Percentiles rank a stretch among this genome's conserved stretches.
phyloP scores from a whole-genome alignment of 495 filamentous ascomycete species.

The Aspergillus cavernicola region DNA sequence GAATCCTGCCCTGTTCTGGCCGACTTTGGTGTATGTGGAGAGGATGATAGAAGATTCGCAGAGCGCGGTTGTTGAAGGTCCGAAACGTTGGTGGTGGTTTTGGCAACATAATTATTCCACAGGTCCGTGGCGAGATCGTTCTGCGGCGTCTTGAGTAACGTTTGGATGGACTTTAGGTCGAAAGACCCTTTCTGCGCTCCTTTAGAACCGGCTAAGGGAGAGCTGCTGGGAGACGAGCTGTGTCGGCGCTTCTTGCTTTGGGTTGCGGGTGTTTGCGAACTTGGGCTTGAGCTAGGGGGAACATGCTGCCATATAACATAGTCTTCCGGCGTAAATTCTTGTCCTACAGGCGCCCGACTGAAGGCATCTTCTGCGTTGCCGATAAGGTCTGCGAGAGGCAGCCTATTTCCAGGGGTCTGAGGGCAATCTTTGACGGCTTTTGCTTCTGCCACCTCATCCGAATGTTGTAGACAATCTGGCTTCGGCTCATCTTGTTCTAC shows the following conservation, averaged over 20 bases:
- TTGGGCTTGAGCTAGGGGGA: slow-evolving; percentile 43
- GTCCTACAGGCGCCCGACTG: slow-evolving; percentile 29
- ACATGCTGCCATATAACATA: slow-evolving; percentile 68
- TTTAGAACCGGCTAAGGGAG: slow-evolving; percentile 54
- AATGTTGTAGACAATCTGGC: slow-evolving; percentile 19
- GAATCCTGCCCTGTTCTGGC: slow-evolving; percentile 42
- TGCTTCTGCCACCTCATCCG: slow-evolving; percentile 25
- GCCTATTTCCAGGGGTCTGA: slow-evolving; percentile 68
- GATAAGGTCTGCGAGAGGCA: slow-evolving; percentile 78
- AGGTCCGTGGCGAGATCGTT: slow-evolving; percentile 79
- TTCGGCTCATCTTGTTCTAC: slow-evolving; percentile 29
- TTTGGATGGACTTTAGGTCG: slow-evolving; percentile 50
- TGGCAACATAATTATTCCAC: slow-evolving; percentile 74
- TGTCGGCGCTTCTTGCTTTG: slow-evolving; percentile 66
- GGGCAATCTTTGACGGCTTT: slow-evolving; percentile 50
- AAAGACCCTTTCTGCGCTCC: slow-evolving; percentile 40
- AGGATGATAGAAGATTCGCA: slow-evolving; percentile 67
- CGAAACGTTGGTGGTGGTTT: slow-evolving; percentile 38
- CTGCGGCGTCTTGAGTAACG: slow-evolving; percentile 67
- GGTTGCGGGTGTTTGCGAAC: slow-evolving; percentile 45
- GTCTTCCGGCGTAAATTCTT: slow-evolving; percentile 62
- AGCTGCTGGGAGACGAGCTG: slow-evolving; percentile 77
- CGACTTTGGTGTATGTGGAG: slow-evolving; percentile 56
- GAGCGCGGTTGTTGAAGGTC: slow-evolving; percentile 48
- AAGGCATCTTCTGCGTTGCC: slow-evolving; percentile 61